phyloP scores from a whole-genome alignment of 352 stramenopile genomes.

The Pythium insidiosum region DNA sequence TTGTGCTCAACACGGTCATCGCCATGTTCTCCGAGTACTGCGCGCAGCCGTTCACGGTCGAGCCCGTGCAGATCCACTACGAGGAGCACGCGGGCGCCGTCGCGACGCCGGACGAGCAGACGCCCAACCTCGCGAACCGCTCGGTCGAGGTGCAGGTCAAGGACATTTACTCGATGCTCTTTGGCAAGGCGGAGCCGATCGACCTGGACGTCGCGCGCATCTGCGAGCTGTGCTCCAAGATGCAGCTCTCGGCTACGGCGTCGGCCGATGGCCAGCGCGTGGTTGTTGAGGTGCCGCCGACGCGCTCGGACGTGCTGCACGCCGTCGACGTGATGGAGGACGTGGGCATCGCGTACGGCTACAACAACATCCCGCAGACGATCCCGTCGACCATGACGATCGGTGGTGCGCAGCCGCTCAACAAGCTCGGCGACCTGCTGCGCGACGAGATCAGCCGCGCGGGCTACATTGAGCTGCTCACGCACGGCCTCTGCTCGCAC shows the following conservation, averaged over 20 bases:
- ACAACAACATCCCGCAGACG: constrained; percentile 98
- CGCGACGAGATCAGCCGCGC: constrained; percentile 97
- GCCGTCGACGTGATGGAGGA: constrained; percentile 99
- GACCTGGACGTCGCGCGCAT: constrained; percentile 87
- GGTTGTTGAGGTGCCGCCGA: constrained; percentile 94
- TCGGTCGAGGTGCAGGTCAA: constrained; percentile 79
- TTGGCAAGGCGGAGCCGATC: constrained; percentile 62
- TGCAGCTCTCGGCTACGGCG: constrained; percentile 92
- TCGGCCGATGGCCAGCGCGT: constrained; percentile 65
- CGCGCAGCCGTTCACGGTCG: constrained; percentile 92
- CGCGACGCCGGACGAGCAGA: constrained; percentile 64
- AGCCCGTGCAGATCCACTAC: constrained; percentile 97
- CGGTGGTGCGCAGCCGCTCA: constrained; percentile 94
- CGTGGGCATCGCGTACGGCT: constrained; percentile 99
- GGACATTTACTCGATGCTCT: constrained; percentile 86
- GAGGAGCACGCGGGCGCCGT: no score
- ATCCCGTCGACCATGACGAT: constrained; percentile 95
- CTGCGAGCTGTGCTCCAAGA: constrained; percentile 95
- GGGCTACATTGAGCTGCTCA: constrained; percentile 98
- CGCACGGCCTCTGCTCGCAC: constrained; percentile 95
- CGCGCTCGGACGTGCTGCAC: constrained; percentile 97
- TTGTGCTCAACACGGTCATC: constrained; percentile 99
- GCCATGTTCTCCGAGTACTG: constrained; percentile 99
- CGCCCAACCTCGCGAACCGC: constrained; percentile 90
- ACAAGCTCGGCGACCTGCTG: constrained; percentile 97